Base-by-base conservation (phyloP, 2,329 filamentous ascomycete genomes). In the Daldinia sp. region DNA sequence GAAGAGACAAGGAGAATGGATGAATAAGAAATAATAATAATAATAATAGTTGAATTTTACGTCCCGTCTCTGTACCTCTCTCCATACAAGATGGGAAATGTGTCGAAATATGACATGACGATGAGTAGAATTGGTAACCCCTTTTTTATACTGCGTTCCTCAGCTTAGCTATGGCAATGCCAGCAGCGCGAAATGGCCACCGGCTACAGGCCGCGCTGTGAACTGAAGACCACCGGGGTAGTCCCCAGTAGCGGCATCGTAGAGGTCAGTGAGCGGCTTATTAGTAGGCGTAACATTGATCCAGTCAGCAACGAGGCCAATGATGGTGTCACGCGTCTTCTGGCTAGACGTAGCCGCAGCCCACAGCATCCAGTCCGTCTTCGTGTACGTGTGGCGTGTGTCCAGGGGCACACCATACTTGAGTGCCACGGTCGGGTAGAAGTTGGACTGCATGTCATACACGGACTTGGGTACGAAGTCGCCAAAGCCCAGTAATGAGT, bases 351-450 rank as follows among this genome's bases (percentile, higher is more conserved):
- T 90, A 9, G 93, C 91, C n/a, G 93, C 93, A 4, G 89, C 88
- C 81, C 94, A 94, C 78, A 96, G 89, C 77, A 94, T 89, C 93
- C 93, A 97, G 82, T 97, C 93, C 0, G 88, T 89, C 82, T 97
- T 97, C 69, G 93, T 92, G 82, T 93, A 95, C 0, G 90, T 82
- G 80, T 96, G 92, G 55, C 93, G 89, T 51, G 88, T 91, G 81
- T 97, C 93, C 9, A 97, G 88, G 0, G 93, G 91, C 0, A 97
- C 85, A n/a, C 93, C 93, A 79, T 93, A 96, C 75, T 89, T 87
- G 69, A 92, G 88, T 58, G 90, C 88, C 2, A 92, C 88, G 9
- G 87, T 87, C 48, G 86, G 84, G 82, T 97, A 97, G 86, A 93
- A 97, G 63, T 85, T 80, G 33, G 88, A 92, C 79, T 97, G 93